Evolutionary conservation across 768 basidiomycete genomes (phyloP), one percentile per base, ranked within the genome.

Genomic region (Lentinula sp.): DNA sequence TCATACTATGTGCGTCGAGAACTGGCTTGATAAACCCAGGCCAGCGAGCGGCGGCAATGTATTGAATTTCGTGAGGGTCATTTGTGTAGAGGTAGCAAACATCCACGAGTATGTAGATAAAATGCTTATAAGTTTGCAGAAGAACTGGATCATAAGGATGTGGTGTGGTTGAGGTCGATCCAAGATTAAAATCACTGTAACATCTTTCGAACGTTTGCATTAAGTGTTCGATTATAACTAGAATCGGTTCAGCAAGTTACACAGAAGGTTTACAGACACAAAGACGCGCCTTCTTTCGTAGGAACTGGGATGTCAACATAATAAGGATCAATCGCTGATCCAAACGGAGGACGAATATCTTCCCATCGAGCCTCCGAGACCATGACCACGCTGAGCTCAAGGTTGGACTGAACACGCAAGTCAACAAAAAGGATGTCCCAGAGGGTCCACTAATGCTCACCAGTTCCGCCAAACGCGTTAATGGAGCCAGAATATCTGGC

Each of bases 31-130:
- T 80, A 65, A 91, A 93, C 2, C 85, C 87, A 0, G 91, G 89
- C 91, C 92, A 93, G 20, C 86, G 80, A 6, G 91, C 88, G 0
- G 87, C 85, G 2, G 88, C 84, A 33, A 93, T 81, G 67, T 93
- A 93, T 46, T 81, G 79, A 1, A 93, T 76, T 67, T 93, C 91
- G 53, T 83, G 69, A 0, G 85, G 82, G 66, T 92, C 86, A 43
- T 79, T 80, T 3, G 83, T 85, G 70, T 86, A 91, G 6, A 83
- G 78, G 20, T 79, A 80, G 67, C 90, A 85, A 35, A 82, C 76
- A 51, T 83, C 80, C 67, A 83, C 83, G 2, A 93, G 70, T 9
- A 82, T 75, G 6, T 80, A 75, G 18, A 79, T 69, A 63, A 87
- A 93, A 60, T 87, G 85, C n/a, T 76, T 68, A 63, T 89, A 91